Percentiles rank a stretch among this genome's conserved stretches.
Evolutionary conservation across 1,284 basidiomycete species (phyloP).

Genomic region (Heterobasidion occidentale): DNA sequence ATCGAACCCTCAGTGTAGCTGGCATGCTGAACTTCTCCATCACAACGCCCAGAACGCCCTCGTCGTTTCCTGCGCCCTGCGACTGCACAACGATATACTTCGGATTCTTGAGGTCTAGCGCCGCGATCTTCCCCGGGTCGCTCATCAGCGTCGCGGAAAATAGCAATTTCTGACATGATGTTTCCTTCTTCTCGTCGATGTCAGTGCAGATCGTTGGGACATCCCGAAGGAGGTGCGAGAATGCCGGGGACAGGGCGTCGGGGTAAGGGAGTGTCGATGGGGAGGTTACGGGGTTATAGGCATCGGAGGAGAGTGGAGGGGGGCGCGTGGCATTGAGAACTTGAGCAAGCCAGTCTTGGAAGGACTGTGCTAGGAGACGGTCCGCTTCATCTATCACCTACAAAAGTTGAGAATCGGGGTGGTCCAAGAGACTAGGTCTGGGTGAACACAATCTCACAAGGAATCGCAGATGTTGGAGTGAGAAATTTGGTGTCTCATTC

Average conservation of each 20-base stretch:
- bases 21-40: constrained; percentile 84
- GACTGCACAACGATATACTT: constrained; percentile 84
- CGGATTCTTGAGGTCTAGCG: constrained; percentile 73
- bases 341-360: constrained; percentile 89
- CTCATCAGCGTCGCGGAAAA: constrained; percentile 96
- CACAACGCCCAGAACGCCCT: constrained; percentile 41
- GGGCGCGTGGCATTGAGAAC: constrained; percentile 64
- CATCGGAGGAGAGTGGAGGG: constrained; percentile 24
- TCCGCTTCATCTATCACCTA: constrained; percentile 98
- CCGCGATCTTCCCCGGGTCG: constrained; percentile 88
- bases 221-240: constrained; percentile 36
- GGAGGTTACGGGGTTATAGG: not conserved
- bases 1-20: constrained; percentile 56
- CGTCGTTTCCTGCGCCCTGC: constrained; percentile 24
- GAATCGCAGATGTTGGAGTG: constrained; percentile 90
- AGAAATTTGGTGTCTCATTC: constrained; percentile 82
- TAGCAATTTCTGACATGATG: constrained; percentile 89
- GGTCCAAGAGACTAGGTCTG: not conserved
- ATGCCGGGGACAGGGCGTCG: constrained; percentile 56
- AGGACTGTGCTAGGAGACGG: constrained; percentile 87
- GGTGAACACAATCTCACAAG: constrained; percentile 41
- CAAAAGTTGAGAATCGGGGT: not conserved
- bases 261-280: constrained; percentile 16
- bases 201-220: constrained; percentile 35
- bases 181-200: constrained; percentile 43